Conservation (phyloP, 352 stramenopile genomes). For the Halophytophthora polymorphica region DNA sequence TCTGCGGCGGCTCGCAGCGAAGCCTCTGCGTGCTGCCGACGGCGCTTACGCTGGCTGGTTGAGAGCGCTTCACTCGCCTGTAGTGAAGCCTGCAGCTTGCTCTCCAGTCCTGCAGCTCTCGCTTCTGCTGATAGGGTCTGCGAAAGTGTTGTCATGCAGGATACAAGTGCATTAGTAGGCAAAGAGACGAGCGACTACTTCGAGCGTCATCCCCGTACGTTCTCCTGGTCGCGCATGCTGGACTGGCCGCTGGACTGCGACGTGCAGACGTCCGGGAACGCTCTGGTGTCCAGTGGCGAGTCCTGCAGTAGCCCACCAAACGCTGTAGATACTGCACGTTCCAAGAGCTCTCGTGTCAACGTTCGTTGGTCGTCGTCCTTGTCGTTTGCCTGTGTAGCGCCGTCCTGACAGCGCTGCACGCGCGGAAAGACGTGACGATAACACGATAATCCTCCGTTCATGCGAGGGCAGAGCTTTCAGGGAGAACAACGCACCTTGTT, state of each 20-base stretch:
- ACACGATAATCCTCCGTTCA: no score
- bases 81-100: conserved; percentile 6
- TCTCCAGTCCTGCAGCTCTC: conserved; percentile 10
- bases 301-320: conserved; percentile 28
- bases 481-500: not conserved
- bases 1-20: conserved; percentile 9
- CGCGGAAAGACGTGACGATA: not conserved
- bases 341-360: conserved; percentile 47
- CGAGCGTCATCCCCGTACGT: conserved; percentile 8
- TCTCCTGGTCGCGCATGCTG: conserved; percentile 21
- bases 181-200: not conserved
- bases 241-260: conserved; percentile 21
- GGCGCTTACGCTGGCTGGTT: conserved; percentile 12
- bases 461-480: no score
- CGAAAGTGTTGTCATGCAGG: not conserved
- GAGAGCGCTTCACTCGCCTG: conserved; percentile 20
- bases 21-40: conserved; percentile 16
- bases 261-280: conserved; percentile 15
- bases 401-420: not conserved
- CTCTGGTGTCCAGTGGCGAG: conserved; percentile 15
- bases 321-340: conserved; percentile 52
- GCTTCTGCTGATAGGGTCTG: conserved; percentile 4
- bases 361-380: conserved; percentile 17
- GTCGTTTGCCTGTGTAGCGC: not conserved
- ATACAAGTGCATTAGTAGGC: not conserved